These are phyloP conservation scores for Cafeteria roenbergensis DNA, from an alignment of 108 stramenopile species.

Conservation along the genomic window DNA sequence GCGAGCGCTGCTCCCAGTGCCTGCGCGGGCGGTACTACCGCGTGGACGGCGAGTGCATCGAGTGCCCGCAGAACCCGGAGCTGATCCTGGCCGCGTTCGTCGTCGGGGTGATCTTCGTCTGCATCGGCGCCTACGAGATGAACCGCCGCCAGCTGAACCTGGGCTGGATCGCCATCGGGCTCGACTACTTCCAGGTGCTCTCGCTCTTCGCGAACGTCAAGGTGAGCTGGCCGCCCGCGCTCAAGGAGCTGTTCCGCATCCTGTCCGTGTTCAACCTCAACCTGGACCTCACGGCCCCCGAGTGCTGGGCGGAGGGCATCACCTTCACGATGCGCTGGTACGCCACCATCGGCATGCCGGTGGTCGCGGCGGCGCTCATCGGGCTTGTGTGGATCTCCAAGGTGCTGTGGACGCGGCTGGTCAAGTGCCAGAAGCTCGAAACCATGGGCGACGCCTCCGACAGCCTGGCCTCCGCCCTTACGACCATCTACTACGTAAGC, in stretches of 20 bases:
- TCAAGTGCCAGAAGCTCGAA: background rate
- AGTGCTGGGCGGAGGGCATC: conserved; percentile 19
- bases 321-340: conserved; percentile 23
- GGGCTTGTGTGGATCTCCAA: conserved; percentile 11
- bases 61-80: conserved; percentile 22
- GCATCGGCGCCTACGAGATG: conserved; percentile 16
- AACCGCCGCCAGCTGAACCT: conserved; percentile 20
- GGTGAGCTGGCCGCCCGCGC: conserved; percentile 17
- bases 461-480: background rate
- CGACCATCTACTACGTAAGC: conserved; percentile 21
- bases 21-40: conserved; percentile 6
- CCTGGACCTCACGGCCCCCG: conserved; percentile 26
- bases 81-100: background rate
- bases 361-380: conserved; percentile 4
- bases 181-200: conserved; percentile 28
- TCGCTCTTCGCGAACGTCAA: conserved; percentile 17
- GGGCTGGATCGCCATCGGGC: conserved; percentile 16
- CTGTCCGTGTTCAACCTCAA: conserved; percentile 19
- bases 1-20: conserved; percentile 7
- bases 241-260: conserved; percentile 11
- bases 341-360: conserved; percentile 7
- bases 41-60: conserved; percentile 19
- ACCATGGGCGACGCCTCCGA: conserved; percentile 10
- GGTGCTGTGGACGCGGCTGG: conserved; percentile 10
- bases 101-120: conserved; percentile 3